Percentiles rank a stretch among this genome's conserved stretches.
These are phyloP conservation scores for Proliferodiscus dingleyae DNA, from an alignment of 2,329 filamentous ascomycete species.

Conservation along the genomic window DNA sequence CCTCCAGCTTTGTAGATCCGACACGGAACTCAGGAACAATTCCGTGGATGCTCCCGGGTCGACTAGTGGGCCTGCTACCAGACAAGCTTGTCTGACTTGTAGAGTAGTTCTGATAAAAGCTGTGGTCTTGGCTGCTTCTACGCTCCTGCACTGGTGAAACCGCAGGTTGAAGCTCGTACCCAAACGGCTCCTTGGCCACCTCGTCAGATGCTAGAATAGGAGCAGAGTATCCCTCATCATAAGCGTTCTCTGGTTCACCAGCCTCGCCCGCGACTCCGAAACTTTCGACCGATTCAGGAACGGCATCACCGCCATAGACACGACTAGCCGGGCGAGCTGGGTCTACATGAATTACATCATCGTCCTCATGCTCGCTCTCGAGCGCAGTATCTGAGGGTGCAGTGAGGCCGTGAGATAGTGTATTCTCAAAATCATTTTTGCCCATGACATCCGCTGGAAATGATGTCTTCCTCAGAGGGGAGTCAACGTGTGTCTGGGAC, in stretches of 20 bases:
- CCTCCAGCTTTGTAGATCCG: constrained; percentile 68
- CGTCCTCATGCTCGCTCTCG: constrained; percentile 46
- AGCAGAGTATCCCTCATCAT: constrained; percentile 60
- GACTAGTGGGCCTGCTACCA: constrained; percentile 51
- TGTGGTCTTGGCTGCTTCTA: constrained; percentile 51
- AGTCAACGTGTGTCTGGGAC: constrained; percentile 39
- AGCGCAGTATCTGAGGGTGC: constrained; percentile 34
- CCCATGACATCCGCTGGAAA: constrained; percentile 32
- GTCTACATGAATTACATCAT: constrained; percentile 72
- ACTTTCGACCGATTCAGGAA: constrained; percentile 45
- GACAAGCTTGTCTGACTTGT: constrained; percentile 43
- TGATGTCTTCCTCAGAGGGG: constrained; percentile 40
- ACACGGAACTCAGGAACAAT: constrained; percentile 44
- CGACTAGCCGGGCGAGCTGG: constrained; percentile 43
- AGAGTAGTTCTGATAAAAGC: constrained; percentile 40
- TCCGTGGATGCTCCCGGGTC: constrained; percentile 58
- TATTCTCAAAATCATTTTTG: constrained; percentile 27
- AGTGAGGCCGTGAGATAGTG: constrained; percentile 35
- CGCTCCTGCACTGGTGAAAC: constrained; percentile 69
- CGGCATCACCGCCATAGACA: constrained; percentile 35
- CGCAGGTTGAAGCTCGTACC: constrained; percentile 70
- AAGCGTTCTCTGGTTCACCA: constrained; percentile 42
- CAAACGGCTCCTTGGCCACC: constrained; percentile 66
- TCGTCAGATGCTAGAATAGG: constrained; percentile 91
- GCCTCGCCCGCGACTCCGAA: constrained; percentile 40